phyloP scores from a whole-genome alignment of 176 grass and related monocot species.

The Musa troglodytarum region DNA sequence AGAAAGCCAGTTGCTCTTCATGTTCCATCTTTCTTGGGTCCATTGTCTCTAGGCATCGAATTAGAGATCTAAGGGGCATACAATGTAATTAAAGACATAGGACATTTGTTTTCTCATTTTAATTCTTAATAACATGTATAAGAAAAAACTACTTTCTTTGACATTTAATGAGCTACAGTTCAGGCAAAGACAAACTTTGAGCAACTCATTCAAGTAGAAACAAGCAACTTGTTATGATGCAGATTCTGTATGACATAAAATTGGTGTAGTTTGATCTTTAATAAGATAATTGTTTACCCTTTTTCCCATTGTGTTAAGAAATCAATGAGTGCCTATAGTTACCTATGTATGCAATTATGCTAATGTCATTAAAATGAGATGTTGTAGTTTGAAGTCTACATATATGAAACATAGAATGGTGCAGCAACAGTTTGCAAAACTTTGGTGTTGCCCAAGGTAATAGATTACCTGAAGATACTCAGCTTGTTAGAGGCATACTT shows the following conservation, averaged over 20 bases:
- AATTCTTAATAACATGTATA: background rate
- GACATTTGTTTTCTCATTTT: background rate
- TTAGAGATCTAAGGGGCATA: constrained; percentile 11
- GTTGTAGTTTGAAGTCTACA: too few species aligned
- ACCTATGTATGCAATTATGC: too few species aligned
- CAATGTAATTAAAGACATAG: background rate
- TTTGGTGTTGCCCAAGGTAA: background rate
- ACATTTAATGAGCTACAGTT: background rate
- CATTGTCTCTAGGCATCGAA: constrained; percentile 18
- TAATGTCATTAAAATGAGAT: too few species aligned
- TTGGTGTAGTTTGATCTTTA: too few species aligned
- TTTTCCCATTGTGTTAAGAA: background rate
- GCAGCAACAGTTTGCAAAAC: background rate
- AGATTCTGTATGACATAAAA: too few species aligned
- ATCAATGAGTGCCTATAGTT: too few species aligned
- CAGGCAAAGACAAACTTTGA: background rate
- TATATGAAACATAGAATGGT: background rate
- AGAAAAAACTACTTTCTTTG: background rate
- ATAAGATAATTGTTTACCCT: too few species aligned
- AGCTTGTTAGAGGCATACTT: constrained; percentile 91
- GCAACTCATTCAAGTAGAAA: background rate
- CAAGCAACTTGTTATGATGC: too few species aligned
- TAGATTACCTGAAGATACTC: constrained; percentile 62
- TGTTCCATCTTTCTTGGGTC: constrained; percentile 35
- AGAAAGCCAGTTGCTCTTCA: constrained; percentile 34